These are phyloP conservation scores for Candida schatavii DNA, from an alignment of 805 yeast genomes.

Conservation along the genomic window DNA sequence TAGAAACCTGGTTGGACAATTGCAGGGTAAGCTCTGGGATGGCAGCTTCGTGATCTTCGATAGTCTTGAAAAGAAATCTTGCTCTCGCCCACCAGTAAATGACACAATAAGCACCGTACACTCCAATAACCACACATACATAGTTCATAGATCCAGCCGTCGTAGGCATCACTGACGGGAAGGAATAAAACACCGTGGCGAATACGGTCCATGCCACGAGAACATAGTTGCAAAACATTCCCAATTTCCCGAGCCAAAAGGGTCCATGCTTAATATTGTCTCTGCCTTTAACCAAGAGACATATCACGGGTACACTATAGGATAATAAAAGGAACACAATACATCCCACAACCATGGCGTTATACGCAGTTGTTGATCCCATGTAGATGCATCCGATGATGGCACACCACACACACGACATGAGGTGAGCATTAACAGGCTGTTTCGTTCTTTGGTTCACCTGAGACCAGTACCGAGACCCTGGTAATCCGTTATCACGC, in stretches of 20 bases:
- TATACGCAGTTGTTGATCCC: constrained; percentile 67
- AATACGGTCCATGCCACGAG: constrained; percentile 57
- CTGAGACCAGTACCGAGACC: constrained; percentile 48
- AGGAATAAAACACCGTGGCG: constrained; percentile 57
- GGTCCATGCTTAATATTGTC: constrained; percentile 58
- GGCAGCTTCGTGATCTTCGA: constrained; percentile 15
- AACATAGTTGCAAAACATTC: constrained; percentile 49
- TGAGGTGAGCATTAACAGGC: constrained; percentile 59
- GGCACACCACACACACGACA: constrained; percentile 52
- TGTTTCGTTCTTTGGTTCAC: constrained; percentile 47
- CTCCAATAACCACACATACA: constrained; percentile 52
- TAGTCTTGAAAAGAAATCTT: constrained; percentile 14
- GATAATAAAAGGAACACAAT: constrained; percentile 57
- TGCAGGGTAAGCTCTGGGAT: constrained; percentile 15
- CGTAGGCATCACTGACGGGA: constrained; percentile 65
- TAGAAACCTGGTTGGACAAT: constrained; percentile 21
- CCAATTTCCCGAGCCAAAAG: constrained; percentile 61
- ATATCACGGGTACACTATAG: constrained; percentile 53
- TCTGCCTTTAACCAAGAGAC: constrained; percentile 48
- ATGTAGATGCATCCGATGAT: constrained; percentile 59
- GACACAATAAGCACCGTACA: constrained; percentile 42
- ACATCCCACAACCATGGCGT: constrained; percentile 61
- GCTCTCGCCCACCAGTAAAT: constrained; percentile 52
- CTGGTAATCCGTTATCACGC: constrained; percentile 61
- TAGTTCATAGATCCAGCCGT: constrained; percentile 64